Base-by-base conservation (phyloP, 176 grass and related monocot genomes). In the Oryza meridionalis region DNA sequence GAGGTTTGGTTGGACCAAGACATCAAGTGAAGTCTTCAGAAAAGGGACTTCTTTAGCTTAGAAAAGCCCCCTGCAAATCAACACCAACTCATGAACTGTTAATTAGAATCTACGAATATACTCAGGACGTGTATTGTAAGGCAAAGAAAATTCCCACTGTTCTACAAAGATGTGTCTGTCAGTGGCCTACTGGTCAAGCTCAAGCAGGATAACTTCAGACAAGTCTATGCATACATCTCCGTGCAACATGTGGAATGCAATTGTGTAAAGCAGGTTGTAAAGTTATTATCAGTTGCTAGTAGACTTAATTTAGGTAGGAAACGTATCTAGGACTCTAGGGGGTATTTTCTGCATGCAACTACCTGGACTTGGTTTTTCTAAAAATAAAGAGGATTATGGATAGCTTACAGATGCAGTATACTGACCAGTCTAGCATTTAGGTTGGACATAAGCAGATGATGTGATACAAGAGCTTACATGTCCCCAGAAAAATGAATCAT, bases 391-490 rank as follows among this genome's bases (percentile, higher is more conserved):
- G 32, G 2, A 33, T 24, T 37, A 72, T 61, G 3, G 29, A 51
- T 58, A 58, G 53, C 53, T 21, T 67, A 24, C 24, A 27, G 33
- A 67, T 75, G 79, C 27, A 53, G 26, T 26, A 17, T 43, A 9
- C 32, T 58, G 67, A 66, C 67, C 29, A 22, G 59, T 15, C 45
- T 73, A 9, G 14, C 17, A 84, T 27, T 84, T 84, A 79, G 67
- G 73, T 83, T 72, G 37, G 58, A 58, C 31, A 65, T 16, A 7
- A 65, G 77, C 73, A 42, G 12, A 62, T 77, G 73, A 83, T 50
- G 33, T 45, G 68, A 35, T 59, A 19, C 19, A 59, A 7, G n/a
- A 84, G 70, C 81, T 11, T 38, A 82, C 17, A 58, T 3, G 16
- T 53, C 31, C 65, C 79, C 21, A 21, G 27, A 62, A 65, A n/a